phyloP scores from a whole-genome alignment of 2,329 filamentous ascomycete species.

The Amesomyces nigricolor region DNA sequence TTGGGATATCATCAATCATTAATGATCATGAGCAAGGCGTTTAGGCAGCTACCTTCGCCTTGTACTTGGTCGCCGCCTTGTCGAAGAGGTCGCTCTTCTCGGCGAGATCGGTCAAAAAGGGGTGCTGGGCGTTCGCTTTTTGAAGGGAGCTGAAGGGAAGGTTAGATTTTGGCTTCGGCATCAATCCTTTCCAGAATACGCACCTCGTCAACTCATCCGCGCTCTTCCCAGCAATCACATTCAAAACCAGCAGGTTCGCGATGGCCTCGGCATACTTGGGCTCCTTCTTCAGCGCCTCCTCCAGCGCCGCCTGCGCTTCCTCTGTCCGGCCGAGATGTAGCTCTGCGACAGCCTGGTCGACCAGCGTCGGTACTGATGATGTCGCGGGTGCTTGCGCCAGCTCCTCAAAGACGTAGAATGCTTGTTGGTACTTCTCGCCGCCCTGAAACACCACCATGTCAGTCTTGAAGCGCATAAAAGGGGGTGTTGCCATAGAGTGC shows the following conservation, averaged over 20 bases:
- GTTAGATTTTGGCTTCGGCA: constrained; percentile 21
- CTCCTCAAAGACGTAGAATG: constrained; percentile 97
- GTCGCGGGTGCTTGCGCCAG: constrained; percentile 81
- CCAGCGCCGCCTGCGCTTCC: constrained; percentile 80
- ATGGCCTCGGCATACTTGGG: constrained; percentile 67
- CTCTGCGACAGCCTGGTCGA: constrained; percentile 86
- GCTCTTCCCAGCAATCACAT: constrained; percentile 70
- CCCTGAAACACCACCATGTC: constrained; percentile 49
- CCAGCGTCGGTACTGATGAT: constrained; percentile 67
- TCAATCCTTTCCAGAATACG: constrained; percentile 28
- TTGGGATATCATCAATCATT: constrained; percentile 17
- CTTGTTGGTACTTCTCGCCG: constrained; percentile 91
- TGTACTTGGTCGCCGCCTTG: constrained; percentile 79
- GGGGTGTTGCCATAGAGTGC: constrained; percentile 26
- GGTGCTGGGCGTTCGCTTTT: constrained; percentile 60
- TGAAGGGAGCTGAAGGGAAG: constrained; percentile 44
- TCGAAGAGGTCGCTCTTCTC: constrained; percentile 89
- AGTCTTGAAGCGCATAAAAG: neutral
- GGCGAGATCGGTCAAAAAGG: constrained; percentile 65
- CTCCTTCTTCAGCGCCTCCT: constrained; percentile 72
- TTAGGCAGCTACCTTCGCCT: constrained; percentile 67
- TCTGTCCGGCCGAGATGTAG: constrained; percentile 82
- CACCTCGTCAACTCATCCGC: constrained; percentile 57
- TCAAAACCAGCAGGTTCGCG: constrained; percentile 77
- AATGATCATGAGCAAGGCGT: constrained; percentile 9